Evolutionary conservation across 306 rosid species (phyloP).

Genomic region (Erythrophleum fordii): DNA sequence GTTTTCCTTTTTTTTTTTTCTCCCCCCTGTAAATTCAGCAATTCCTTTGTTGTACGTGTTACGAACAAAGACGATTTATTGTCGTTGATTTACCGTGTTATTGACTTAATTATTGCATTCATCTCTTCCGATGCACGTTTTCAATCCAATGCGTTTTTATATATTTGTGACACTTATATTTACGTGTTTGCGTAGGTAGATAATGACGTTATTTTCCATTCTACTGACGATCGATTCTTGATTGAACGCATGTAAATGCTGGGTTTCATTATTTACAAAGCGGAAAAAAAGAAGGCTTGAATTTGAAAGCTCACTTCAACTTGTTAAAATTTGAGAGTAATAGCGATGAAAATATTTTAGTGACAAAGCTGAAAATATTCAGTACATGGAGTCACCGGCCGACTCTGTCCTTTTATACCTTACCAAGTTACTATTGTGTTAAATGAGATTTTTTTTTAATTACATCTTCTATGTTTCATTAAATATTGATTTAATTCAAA

Average conservation of each 20-base stretch:
- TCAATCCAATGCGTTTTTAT: background rate
- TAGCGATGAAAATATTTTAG: background rate
- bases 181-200: background rate
- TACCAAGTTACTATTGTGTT: background rate
- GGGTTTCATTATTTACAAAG: background rate
- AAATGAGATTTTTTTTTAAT: background rate
- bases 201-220: background rate
- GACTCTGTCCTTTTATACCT: too few relatives aligned
- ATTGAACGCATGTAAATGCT: background rate
- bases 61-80: background rate
- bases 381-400: background rate
- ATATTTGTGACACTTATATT: background rate
- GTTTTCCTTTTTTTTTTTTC: too few relatives aligned
- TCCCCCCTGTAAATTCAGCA: background rate
- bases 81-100: background rate
- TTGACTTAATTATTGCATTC: background rate
- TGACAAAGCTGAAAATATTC: background rate
- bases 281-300: too few relatives aligned
- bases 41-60: background rate
- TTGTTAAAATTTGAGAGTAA: background rate
- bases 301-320: background rate
- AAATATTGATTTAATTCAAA: too few relatives aligned
- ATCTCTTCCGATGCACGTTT: background rate
- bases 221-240: background rate
- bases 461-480: too few relatives aligned